phyloP scores from a whole-genome alignment of 257 asterid species.

The Linderniella brevidens region DNA sequence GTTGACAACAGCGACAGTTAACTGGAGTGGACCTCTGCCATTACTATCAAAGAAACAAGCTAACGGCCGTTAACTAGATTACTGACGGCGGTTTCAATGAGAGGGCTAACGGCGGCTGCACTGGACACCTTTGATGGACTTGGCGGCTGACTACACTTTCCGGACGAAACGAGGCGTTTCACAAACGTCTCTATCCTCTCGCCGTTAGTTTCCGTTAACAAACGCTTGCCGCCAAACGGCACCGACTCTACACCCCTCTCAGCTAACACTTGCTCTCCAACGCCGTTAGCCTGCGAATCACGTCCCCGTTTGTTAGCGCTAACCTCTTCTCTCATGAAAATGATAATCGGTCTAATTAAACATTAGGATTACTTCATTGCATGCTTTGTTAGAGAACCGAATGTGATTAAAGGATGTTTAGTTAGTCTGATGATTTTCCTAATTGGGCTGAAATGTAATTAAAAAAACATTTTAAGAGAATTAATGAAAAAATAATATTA shows the following conservation, averaged over 20 bases:
- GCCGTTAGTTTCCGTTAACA: constrained; percentile 75
- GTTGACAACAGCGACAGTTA: constrained; percentile 23
- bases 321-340: too few species aligned
- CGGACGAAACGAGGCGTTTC: constrained; percentile 68
- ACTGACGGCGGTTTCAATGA: constrained; percentile 47
- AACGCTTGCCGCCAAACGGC: constrained; percentile 90
- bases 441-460: too few species aligned
- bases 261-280: constrained; percentile 28
- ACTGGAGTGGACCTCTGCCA: constrained; percentile 16
- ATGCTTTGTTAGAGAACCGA: too few species aligned
- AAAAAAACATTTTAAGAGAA: too few species aligned
- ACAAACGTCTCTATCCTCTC: constrained; percentile 51
- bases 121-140: constrained; percentile 56
- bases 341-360: too few species aligned
- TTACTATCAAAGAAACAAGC: background rate
- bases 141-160: constrained; percentile 74
- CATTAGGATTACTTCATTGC: too few species aligned
- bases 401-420: too few species aligned
- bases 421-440: background rate
- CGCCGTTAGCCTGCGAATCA: constrained; percentile 36
- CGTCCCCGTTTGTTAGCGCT: background rate
- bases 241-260: constrained; percentile 65
- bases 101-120: too few species aligned
- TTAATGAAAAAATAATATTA: background rate
- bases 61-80: constrained; percentile 82